Base-by-base conservation (phyloP, 2,329 filamentous ascomycete species). In the Blastomyces parvus region DNA sequence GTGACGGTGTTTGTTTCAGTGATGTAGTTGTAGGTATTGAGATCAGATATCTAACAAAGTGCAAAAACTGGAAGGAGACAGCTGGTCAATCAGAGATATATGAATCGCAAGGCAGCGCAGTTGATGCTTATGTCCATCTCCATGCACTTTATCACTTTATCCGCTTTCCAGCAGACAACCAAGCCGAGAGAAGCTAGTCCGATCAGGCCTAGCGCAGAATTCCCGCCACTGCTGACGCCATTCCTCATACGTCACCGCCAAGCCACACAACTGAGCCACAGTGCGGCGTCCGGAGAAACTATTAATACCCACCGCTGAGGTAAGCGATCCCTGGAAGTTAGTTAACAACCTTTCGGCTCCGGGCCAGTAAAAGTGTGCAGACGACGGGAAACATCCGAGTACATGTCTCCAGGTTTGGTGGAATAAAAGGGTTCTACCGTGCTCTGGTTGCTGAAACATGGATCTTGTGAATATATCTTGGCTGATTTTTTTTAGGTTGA, bases 171-270 rank as follows among this genome's bases (percentile, higher is more conserved):
- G 27, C 13, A 19, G 8, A 30, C 48, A 30, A 36, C 50, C 19
- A n/a, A 36, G 52, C 27, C 22, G 27, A 36, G 8, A 55, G 9
- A 55, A 55, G 50, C 52, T 55, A 30, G 48, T 52, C 22, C 6
- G 8, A 52, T 52, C 22, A 5, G 48, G 48, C 2, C 14, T 52
- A 52, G 48, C 22, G 22, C 4, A 25, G 0, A 7, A 0, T 8
- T 22, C 6, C 5, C n/a, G 30, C 52, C 56, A 44, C 38, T 27
- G 56, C 56, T 40, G 56, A 59, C 38, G 56, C 56, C 56, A 59
- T 59, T 40, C 56, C 56, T 9, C 19, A 30, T 59, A 59, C 56
- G 38, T 44, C 56, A 44, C 56, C 22, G 11, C n/a, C 46, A 50
- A 50, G 55, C 36, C 48, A 11, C 52, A 2, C 5, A 7, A 33